phyloP scores from a whole-genome alignment of 768 basidiomycete genomes.

The Russula earlei region DNA sequence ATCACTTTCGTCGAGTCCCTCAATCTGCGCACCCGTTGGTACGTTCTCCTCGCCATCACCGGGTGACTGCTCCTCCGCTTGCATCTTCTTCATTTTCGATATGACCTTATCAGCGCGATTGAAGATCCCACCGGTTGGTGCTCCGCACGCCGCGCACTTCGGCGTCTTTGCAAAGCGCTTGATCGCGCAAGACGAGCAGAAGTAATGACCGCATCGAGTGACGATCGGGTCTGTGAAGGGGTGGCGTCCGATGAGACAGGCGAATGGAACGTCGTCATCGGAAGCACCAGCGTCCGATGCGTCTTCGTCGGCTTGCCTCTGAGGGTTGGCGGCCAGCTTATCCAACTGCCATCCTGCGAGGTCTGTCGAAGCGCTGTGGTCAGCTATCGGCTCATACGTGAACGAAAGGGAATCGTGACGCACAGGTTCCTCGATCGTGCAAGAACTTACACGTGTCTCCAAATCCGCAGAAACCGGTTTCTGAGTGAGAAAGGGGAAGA shows the following conservation, averaged over 20 bases:
- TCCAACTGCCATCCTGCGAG: conserved; percentile 99
- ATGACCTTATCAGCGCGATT: conserved; percentile 92
- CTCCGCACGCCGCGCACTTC: conserved; percentile 90
- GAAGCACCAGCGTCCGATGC: conserved; percentile 61
- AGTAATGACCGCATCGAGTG: conserved; percentile 95
- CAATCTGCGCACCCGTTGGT: conserved; percentile 20
- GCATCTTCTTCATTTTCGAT: conserved; percentile 71
- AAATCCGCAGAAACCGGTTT: conserved; percentile 98
- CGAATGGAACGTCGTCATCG: conserved; percentile 90
- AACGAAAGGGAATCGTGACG: conserved; percentile 28
- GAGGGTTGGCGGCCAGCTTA: conserved; percentile 74
- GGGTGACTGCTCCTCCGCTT: conserved; percentile 42
- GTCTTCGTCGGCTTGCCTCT: conserved; percentile 45
- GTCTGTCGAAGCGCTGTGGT: conserved; percentile 42
- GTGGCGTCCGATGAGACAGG: conserved; percentile 95
- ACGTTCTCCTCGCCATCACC: conserved; percentile 37
- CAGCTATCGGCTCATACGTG: conserved; percentile 11
- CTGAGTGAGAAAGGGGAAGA: conserved; percentile 33
- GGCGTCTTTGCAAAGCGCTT: conserved; percentile 90
- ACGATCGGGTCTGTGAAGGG: conserved; percentile 92
- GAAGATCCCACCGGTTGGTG: conserved; percentile 92
- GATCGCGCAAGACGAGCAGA: conserved; percentile 91
- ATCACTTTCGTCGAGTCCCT: conserved; percentile 28
- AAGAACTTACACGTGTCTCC: conserved; percentile 99
- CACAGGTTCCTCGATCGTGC: conserved; percentile 93